Base-by-base conservation (phyloP, 176 grass and related monocot genomes). In the Zea luxurians region DNA sequence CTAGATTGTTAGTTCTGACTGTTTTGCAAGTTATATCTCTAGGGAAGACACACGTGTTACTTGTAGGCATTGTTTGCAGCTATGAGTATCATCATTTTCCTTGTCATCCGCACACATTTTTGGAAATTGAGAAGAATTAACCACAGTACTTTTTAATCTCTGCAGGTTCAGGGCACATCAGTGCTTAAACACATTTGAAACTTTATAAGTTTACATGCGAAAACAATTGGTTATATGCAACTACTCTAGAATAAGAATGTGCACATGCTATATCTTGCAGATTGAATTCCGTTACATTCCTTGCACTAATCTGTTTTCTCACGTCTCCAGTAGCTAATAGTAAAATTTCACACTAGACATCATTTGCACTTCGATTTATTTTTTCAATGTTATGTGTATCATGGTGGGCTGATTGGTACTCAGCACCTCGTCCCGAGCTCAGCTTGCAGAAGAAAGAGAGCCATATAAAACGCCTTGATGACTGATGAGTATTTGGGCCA, bases 361-460 rank as follows among this genome's bases (percentile, higher is more conserved):
- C 3, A 69, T 4, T 70, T 71, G 10, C 11, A 3, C 66, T 16
- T 74, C 1, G 0, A 12, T 57, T 46, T 57, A n/a, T 61, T 7
- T 44, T 68, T 13, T 42, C 35, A 42, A 18, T 53, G 18, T 53
- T 71, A 50, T 77, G 4, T 55, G 49, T 76, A 74, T 61, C 17
- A 48, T 79, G 10, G 40, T 4, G 0, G 57, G 40, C 49, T 66
- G 41, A 79, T 64, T 85, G 40, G 73, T 72, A 80, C 7, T 70
- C 27, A 27, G 1, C 27, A 27, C 27, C 27, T 27, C 27, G 27
- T 27, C 27, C 27, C 27, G 27, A 27, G 27, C 27, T 0, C 27
- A 27, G 27, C 27, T 27, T 27, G 27, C 27, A 27, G 27, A 27
- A 27, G 27, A 27, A 0, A 27, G 27, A 27, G 27, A 27, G 27